Percentiles rank a stretch among this genome's conserved stretches.
Evolutionary conservation across 768 basidiomycete genomes (phyloP).

Genomic region (Calocybe cyanea): DNA sequence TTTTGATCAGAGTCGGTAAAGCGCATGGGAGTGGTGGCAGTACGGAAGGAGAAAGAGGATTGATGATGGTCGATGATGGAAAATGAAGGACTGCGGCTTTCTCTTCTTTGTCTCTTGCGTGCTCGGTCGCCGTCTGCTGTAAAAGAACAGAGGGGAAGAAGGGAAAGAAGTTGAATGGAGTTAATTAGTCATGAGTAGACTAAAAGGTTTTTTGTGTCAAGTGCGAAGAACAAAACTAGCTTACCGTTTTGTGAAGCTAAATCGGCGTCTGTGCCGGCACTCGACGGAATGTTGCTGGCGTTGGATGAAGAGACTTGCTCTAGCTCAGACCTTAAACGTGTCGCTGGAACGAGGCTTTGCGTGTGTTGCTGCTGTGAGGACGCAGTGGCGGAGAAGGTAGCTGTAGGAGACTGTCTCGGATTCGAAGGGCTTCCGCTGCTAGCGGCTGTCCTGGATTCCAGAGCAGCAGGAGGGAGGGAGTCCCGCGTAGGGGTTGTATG

Average conservation of each 20-base stretch:
- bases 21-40: conserved; percentile 38
- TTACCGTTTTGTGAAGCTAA: conserved; percentile 31
- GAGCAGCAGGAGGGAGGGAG: conserved; percentile 44
- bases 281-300: conserved; percentile 20
- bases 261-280: conserved; percentile 18
- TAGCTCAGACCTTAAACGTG: conserved; percentile 58
- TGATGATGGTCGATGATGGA: conserved; percentile 27
- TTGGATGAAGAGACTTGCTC: conserved; percentile 40
- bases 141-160: conserved; percentile 2
- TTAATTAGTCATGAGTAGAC: conserved; percentile 14
- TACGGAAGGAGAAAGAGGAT: conserved; percentile 22
- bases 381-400: conserved; percentile 17
- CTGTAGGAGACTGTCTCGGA: conserved; percentile 11
- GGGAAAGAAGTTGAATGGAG: not conserved
- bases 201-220: too few relatives aligned
- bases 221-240: conserved; percentile 8
- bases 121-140: conserved; percentile 35
- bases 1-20: conserved; percentile 47
- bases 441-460: conserved; percentile 36
- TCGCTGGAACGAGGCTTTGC: conserved; percentile 58
- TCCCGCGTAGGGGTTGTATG: conserved; percentile 57
- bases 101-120: conserved; percentile 69
- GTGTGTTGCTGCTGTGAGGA: conserved; percentile 19
- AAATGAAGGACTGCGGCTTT: conserved; percentile 32
- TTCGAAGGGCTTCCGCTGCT: conserved; percentile 15